phyloP scores from a whole-genome alignment of 2,329 filamentous ascomycete genomes.

The Aspergillus eucalypticola region DNA sequence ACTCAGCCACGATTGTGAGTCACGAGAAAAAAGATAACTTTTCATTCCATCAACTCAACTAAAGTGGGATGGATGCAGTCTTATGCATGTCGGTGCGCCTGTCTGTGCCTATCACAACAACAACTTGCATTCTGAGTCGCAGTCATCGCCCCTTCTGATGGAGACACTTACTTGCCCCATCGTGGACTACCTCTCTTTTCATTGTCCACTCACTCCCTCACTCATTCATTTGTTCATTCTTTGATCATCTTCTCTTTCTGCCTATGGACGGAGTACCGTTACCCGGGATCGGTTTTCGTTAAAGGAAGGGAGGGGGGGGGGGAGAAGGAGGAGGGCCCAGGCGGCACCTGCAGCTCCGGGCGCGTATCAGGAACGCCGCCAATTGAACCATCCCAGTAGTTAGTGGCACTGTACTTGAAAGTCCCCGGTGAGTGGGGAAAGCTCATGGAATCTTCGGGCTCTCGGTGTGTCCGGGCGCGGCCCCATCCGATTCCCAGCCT shows the following conservation, averaged over 20 bases:
- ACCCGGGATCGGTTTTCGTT: neutral
- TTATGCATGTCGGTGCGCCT: neutral
- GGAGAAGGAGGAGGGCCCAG: too few species aligned
- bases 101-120: neutral
- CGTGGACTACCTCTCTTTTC: too few species aligned
- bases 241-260: neutral
- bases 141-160: too few species aligned
- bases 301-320: neutral
- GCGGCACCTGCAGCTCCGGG: slow-evolving; percentile 13
- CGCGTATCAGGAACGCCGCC: slow-evolving; percentile 19
- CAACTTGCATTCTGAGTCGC: neutral
- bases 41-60: too few species aligned
- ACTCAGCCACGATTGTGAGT: neutral
- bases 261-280: neutral
- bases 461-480: neutral
- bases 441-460: slow-evolving; percentile 11
- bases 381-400: slow-evolving; percentile 7
- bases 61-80: neutral
- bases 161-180: neutral
- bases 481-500: slow-evolving; percentile 1
- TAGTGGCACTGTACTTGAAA: too few species aligned
- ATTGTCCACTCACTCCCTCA: neutral
- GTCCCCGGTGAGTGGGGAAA: slow-evolving; percentile 1
- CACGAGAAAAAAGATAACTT: neutral
- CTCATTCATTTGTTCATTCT: neutral